A percentile compares a stretch with the other conserved stretches of the same genome.
Evolutionary conservation across 805 yeast species (phyloP).

Genomic region (Danielozyma ontarioensis): DNA sequence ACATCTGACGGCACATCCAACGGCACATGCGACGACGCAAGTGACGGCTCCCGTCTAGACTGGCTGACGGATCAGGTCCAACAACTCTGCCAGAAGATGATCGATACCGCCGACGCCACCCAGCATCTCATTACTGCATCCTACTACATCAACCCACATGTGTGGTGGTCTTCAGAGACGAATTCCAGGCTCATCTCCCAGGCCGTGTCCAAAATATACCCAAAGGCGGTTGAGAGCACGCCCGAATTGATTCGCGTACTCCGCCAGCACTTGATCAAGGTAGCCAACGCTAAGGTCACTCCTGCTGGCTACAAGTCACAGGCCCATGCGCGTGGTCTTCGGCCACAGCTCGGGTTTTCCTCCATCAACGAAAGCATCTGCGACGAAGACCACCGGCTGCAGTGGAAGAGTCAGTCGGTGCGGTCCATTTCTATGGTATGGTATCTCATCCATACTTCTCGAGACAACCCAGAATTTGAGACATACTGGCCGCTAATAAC

Average conservation of each 20-base stretch:
- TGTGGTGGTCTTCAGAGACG: slow-evolving; percentile 22
- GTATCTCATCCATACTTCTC: slow-evolving; percentile 11
- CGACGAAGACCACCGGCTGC: slow-evolving; percentile 19
- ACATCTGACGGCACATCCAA: too few relatives aligned
- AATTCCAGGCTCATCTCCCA: too few relatives aligned
- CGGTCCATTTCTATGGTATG: slow-evolving; percentile 22
- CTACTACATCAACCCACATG: slow-evolving; percentile 20
- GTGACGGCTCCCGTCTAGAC: too few relatives aligned
- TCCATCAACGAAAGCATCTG: slow-evolving; percentile 1
- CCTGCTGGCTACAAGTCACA: slow-evolving; percentile 1
- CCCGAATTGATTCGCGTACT: too few relatives aligned
- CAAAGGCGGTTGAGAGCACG: too few relatives aligned
- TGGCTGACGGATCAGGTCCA: too few relatives aligned
- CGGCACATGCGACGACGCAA: too few relatives aligned
- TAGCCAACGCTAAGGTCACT: slow-evolving; percentile 1
- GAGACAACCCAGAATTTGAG: slow-evolving; percentile 4
- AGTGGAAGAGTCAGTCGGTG: slow-evolving; percentile 24
- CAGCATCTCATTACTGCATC: too few relatives aligned
- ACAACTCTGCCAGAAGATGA: too few relatives aligned
- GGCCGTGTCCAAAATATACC: too few relatives aligned
- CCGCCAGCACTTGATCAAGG: slow-evolving; percentile 3
- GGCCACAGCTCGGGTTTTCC: slow-evolving; percentile 13
- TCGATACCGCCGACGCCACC: too few relatives aligned
- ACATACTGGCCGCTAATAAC: slow-evolving; percentile 21
- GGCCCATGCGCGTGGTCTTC: slow-evolving; percentile 4